Base-by-base conservation (phyloP, 257 asterid species). In the Solanum paucissectum region DNA sequence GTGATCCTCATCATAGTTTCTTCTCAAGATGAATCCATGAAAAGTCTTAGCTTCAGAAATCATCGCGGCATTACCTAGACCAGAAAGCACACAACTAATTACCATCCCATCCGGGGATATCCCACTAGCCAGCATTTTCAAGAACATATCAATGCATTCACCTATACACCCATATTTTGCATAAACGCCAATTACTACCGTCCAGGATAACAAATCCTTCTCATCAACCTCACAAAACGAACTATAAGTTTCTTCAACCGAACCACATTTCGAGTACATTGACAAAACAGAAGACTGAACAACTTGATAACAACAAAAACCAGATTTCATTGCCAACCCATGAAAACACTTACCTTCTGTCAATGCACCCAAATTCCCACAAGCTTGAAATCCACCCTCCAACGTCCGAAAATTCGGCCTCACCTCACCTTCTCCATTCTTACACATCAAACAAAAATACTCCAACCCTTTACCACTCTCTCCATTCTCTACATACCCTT, bases 381-480 rank as follows among this genome's bases (percentile, higher is more conserved):
- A 96, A 83, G 99, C 98, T 90, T 94, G 98, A 44, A 96, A 93
- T 16, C 97, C 98, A 36, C 98, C 99, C 89, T 93, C 98, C 44
- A 96, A 83, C 3, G 98, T 94, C 86, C 98, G 91, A 36, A 38
- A 90, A 93, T 94, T 95, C 34, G 91, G 97, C 92, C 90, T 93
- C 91, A 86, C 94, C 79, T 75, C 88, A 89, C 87, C 83, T 32
- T 90, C 93, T 25, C 94, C 94, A 64, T 60, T 82, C 83, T 90
- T 64, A 85, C 90, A 95, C 99, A 96, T 93, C 92, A 94, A 90
- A 82, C 91, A 87, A 87, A 96, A 89, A 90, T 91, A 87, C 89
- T 89, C 88, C 91, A 94, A 89, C 36, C 93, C 95, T 88, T 90
- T 94, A 89, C 89, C 92, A 76, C 91, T 91, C 91, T 91, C 92